Base-by-base conservation (phyloP, 1,139 yeast genomes). In the Nematodospora anomalae region DNA sequence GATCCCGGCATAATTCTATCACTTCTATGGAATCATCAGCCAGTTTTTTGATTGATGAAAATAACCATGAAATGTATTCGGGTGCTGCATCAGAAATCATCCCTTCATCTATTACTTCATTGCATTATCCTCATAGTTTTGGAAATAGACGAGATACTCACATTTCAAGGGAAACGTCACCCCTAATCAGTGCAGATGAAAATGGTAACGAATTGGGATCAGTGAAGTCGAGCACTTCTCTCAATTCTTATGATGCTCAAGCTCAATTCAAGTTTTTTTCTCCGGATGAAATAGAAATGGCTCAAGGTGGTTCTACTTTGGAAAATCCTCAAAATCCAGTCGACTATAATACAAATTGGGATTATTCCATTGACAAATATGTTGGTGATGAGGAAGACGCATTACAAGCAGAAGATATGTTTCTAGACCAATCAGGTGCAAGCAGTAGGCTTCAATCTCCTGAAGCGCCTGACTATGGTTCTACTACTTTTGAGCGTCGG, bases 31-130 rank as follows among this genome's bases (percentile, higher is more conserved):
- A 58, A 30, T 64, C 74, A 4, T 44, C 60, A 9, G 36, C 44
- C 3, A 49, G 58, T 32, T 60, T 57, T 33, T 50, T 62, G 30
- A 52, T 59, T 16, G 80, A 76, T 37, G 79, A 69, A 15, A 75
- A 76, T 48, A 75, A 65, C 44, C 62, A 74, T 31, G 97, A 90
- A 58, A 82, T 88, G 65, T 90, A 76, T 60, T 83, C 95, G 4
- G 97, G 97, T 27, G 96, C 95, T 1, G 87, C 88, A 0, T 80
- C 90, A 4, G 96, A 86, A 51, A 79, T 87, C 26, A 81, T 90
- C 29, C 97, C 98, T 1, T 84, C 95, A 16, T 86, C 97, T 1
- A 84, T 88, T 47, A 79, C 95, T 1, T 79, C 95, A 1, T 86
- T 90, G 56, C 97, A 88, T 55, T 94, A 86, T 50, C 74, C 76